Conservation (phyloP, 495 filamentous ascomycete species). For the Hypoxylon subgilvum region DNA sequence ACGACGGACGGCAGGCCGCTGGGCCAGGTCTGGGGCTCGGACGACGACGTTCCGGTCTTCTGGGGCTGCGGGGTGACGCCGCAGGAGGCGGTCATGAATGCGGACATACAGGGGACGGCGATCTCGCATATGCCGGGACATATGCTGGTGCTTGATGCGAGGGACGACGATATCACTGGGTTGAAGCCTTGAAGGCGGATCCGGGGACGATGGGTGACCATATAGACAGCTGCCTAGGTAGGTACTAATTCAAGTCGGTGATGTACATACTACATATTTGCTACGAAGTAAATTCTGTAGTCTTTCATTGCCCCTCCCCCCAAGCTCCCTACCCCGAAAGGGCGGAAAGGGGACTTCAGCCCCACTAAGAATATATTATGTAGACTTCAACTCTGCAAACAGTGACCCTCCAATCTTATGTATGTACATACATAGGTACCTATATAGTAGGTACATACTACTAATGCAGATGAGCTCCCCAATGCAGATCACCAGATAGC, state of each 20-base stretch:
- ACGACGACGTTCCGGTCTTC: constrained; percentile 62
- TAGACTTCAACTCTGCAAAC: too few relatives aligned
- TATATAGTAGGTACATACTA: not conserved
- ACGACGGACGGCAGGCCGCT: constrained; percentile 37
- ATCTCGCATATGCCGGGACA: constrained; percentile 63
- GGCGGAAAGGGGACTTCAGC: too few relatives aligned
- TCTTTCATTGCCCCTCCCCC: too few relatives aligned
- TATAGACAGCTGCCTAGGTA: too few relatives aligned
- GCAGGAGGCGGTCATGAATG: constrained; percentile 59
- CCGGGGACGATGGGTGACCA: too few relatives aligned
- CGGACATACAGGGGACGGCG: constrained; percentile 54
- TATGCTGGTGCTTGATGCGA: constrained; percentile 49
- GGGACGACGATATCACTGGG: not conserved
- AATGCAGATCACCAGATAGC: constrained; percentile 5
- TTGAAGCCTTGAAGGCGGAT: too few relatives aligned
- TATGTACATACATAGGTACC: not conserved
- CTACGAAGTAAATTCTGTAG: too few relatives aligned
- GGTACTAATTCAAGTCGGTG: too few relatives aligned
- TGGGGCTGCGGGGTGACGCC: constrained; percentile 67
- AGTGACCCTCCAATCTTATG: too few relatives aligned
- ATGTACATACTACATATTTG: not conserved
- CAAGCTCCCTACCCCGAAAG: too few relatives aligned
- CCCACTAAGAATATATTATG: too few relatives aligned
- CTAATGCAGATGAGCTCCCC: too few relatives aligned
- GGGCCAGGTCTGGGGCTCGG: constrained; percentile 31